phyloP scores from a whole-genome alignment of 2,329 filamentous ascomycete genomes.

The Paramyrothecium sp. region DNA sequence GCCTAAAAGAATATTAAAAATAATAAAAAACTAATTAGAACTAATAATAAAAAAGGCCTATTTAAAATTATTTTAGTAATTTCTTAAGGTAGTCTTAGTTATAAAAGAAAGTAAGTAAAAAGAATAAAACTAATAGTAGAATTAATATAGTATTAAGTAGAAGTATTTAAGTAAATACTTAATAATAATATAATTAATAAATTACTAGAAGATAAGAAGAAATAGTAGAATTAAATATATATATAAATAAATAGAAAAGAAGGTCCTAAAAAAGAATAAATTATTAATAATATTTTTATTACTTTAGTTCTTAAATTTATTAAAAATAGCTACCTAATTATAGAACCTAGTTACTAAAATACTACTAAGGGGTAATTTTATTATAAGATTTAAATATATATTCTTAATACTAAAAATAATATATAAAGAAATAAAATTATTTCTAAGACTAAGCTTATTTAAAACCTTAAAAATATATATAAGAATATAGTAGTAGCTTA shows the following conservation, averaged over 20 bases:
- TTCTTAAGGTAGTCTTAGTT: slow-evolving; percentile 3
- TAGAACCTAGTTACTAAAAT: background rate
- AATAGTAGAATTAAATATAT: no score
- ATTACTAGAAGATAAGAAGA: no score
- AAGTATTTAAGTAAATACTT: no score
- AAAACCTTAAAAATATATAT: background rate
- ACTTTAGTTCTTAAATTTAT: background rate
- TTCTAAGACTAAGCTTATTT: background rate
- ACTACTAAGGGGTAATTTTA: background rate
- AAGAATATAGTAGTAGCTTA: no score
- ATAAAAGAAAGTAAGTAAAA: background rate
- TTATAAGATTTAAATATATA: background rate
- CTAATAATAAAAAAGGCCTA: background rate
- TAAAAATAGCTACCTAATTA: background rate
- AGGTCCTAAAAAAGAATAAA: no score
- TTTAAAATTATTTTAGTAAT: slow-evolving; percentile 1
- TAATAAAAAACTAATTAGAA: slow-evolving; percentile 1
- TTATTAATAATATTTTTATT: background rate
- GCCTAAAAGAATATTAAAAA: background rate
- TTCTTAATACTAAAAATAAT: background rate
- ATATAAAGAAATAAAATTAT: background rate
- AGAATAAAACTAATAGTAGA: no score
- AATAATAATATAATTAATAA: no score
- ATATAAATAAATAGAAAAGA: no score
- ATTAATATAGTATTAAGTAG: no score